phyloP scores from a whole-genome alignment of 192 early-diverging fungal genomes.

The Physocladia obscura region DNA sequence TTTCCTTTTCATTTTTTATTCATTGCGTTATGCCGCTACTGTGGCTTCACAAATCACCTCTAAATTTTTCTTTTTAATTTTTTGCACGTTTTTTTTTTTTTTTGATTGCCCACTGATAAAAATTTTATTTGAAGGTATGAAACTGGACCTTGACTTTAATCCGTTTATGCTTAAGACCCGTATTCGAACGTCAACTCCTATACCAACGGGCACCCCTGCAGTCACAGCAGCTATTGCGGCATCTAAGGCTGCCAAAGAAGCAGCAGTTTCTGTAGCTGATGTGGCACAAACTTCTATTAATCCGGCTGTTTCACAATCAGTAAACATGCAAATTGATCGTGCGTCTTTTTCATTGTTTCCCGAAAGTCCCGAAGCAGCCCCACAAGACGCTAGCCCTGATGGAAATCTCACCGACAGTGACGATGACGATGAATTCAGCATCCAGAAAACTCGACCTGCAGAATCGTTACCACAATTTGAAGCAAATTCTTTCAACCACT shows the following conservation, averaged over 20 bases:
- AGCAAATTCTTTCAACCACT: slow-evolving; percentile 16
- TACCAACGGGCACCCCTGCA: not conserved
- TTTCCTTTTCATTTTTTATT: not conserved
- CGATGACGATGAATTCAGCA: slow-evolving; percentile 1
- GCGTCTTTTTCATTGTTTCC: not conserved
- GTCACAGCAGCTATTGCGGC: not conserved
- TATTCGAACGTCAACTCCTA: not conserved
- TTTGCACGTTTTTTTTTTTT: not conserved
- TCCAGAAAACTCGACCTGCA: too few species aligned
- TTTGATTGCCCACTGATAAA: not conserved
- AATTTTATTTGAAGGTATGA: too few species aligned
- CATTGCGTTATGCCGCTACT: not conserved
- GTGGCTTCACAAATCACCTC: too few species aligned
- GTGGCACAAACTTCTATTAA: not conserved
- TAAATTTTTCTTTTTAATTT: not conserved
- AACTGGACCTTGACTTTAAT: slow-evolving; percentile 1
- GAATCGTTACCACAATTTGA: slow-evolving; percentile 13
- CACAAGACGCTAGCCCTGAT: too few species aligned
- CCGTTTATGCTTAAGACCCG: slow-evolving; percentile 7
- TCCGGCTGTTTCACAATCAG: too few species aligned
- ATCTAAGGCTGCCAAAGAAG: not conserved
- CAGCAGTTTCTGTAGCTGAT: not conserved
- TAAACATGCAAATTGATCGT: slow-evolving; percentile 3
- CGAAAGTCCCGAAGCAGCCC: not conserved
- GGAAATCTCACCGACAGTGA: too few species aligned